Evolutionary conservation across 148 eudicot genomes (phyloP).

Genomic region (Persicaria tinctoria): DNA sequence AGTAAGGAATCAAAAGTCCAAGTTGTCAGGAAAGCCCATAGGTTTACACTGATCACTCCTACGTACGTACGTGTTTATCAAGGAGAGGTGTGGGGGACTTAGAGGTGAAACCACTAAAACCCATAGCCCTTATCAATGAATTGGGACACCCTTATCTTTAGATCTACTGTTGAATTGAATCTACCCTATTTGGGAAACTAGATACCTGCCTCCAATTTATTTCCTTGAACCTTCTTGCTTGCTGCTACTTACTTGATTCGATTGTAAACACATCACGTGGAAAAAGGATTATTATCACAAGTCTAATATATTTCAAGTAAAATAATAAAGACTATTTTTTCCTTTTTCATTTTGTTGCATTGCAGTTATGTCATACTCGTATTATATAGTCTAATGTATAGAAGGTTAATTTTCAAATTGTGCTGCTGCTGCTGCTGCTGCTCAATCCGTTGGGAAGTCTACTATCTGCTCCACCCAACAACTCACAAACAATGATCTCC

Average conservation of each 20-base stretch:
- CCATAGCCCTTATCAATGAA: background rate
- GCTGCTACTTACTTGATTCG: background rate
- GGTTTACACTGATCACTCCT: too few species aligned
- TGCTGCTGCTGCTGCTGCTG: too few species aligned
- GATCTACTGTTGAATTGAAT: background rate
- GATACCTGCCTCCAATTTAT: background rate
- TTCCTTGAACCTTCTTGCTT: background rate
- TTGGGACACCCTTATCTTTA: conserved; percentile 1
- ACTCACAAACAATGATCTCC: too few species aligned
- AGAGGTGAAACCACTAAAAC: background rate
- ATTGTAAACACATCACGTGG: too few species aligned
- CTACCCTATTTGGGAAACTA: background rate
- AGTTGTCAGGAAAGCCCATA: background rate
- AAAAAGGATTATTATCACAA: too few species aligned
- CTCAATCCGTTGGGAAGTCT: too few species aligned
- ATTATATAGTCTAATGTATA: too few species aligned
- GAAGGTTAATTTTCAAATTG: too few species aligned
- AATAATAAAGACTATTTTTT: too few species aligned
- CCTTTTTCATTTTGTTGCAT: too few species aligned
- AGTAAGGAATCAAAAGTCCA: background rate
- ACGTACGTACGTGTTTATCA: background rate
- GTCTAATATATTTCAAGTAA: too few species aligned
- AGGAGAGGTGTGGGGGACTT: conserved; percentile 3
- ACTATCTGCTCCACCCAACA: too few species aligned
- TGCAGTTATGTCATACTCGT: background rate